phyloP scores from a whole-genome alignment of 495 filamentous ascomycete species.

The Tuber calosporum region DNA sequence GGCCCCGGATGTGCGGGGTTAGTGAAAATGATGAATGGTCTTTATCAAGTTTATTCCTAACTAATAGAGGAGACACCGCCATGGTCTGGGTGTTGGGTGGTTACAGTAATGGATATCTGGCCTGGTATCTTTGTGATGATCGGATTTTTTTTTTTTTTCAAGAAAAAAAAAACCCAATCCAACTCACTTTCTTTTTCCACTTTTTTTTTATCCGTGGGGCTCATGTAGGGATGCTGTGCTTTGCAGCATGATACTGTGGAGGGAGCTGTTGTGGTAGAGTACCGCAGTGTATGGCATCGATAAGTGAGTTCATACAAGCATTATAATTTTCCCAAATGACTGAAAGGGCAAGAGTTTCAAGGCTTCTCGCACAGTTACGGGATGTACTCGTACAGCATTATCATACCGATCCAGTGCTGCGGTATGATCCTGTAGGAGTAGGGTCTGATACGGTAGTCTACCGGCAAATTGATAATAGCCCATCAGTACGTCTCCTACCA shows the following conservation, averaged over 20 bases:
- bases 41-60: too few species aligned
- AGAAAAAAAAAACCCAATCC: neutral
- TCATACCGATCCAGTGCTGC: neutral
- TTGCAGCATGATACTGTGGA: neutral
- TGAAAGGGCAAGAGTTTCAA: neutral
- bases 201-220: neutral
- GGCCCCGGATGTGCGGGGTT: neutral
- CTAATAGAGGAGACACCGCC: too few species aligned
- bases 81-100: neutral
- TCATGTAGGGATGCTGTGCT: neutral
- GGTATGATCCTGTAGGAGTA: neutral
- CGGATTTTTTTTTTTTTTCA: neutral
- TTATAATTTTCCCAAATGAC: neutral
- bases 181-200: neutral
- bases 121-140: neutral
- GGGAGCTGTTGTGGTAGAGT: neutral
- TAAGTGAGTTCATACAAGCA: slow-evolving; percentile 4
- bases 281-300: neutral
- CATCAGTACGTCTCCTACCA: neutral
- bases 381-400: too few species aligned
- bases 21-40: neutral
- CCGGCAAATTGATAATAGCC: neutral
- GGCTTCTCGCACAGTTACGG: neutral
- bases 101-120: neutral
- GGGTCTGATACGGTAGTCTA: neutral